phyloP scores from a whole-genome alignment of 2,329 filamentous ascomycete genomes.

The Metarhizium robertsii region DNA sequence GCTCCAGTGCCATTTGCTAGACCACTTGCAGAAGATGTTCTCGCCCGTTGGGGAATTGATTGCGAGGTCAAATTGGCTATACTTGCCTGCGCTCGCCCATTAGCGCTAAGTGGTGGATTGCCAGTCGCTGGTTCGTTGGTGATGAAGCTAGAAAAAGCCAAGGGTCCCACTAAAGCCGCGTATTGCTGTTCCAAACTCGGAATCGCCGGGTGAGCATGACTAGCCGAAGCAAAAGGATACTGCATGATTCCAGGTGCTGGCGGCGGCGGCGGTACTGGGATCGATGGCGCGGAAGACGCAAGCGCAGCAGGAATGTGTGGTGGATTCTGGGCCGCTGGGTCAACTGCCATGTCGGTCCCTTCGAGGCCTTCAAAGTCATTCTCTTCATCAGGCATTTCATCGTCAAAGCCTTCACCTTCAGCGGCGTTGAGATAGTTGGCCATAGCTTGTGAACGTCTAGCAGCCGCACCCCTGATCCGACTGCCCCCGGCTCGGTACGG shows the following conservation, averaged over 20 bases:
- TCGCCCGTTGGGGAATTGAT: slow-evolving; percentile 11
- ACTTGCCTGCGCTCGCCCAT: slow-evolving; percentile 19
- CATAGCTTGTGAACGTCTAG: slow-evolving; percentile 9
- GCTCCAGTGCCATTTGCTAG: slow-evolving; percentile 15
- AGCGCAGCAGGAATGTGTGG: slow-evolving; percentile 7
- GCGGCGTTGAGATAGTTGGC: slow-evolving; percentile 12
- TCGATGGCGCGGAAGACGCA: slow-evolving; percentile 12
- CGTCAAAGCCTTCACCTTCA: slow-evolving; percentile 28
- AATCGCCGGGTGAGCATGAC: slow-evolving; percentile 10
- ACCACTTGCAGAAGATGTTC: neutral
- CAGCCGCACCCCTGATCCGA: slow-evolving; percentile 8
- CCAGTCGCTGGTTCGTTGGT: slow-evolving; percentile 16
- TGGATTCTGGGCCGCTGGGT: slow-evolving; percentile 19
- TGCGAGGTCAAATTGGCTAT: slow-evolving; percentile 17
- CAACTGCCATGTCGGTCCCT: slow-evolving; percentile 27
- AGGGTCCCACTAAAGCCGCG: slow-evolving; percentile 10
- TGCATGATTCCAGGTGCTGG: slow-evolving; percentile 16
- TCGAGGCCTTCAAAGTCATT: slow-evolving; percentile 33
- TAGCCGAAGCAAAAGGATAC: slow-evolving; percentile 12
- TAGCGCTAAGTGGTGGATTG: slow-evolving; percentile 9
- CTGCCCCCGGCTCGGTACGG: slow-evolving; percentile 8
- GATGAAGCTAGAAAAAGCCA: slow-evolving; percentile 19
- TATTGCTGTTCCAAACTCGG: slow-evolving; percentile 12
- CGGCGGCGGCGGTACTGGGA: slow-evolving; percentile 19
- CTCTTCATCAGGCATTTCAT: slow-evolving; percentile 35